Percentiles rank a stretch among this genome's conserved stretches.
phyloP scores from a whole-genome alignment of 2,329 filamentous ascomycete genomes.

The Magnaporthales sp. region DNA sequence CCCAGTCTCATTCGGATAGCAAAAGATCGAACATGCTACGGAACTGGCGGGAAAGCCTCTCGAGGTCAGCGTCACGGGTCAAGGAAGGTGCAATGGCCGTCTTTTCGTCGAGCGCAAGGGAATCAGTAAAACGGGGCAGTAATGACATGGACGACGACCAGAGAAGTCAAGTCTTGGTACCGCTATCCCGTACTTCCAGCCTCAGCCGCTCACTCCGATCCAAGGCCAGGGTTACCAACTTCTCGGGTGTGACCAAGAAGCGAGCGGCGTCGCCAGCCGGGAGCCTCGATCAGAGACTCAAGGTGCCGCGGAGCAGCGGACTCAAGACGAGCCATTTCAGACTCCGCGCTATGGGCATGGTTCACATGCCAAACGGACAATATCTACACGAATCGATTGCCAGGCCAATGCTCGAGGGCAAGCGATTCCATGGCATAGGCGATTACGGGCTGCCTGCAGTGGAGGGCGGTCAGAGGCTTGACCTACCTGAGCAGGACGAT shows the following conservation, averaged over 20 bases:
- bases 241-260: slow-evolving; percentile 10
- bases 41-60: slow-evolving; percentile 3
- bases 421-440: slow-evolving; percentile 27
- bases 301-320: background rate
- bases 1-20: background rate
- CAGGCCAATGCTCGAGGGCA: slow-evolving; percentile 31
- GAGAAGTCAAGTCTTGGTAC: slow-evolving; percentile 8
- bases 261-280: slow-evolving; percentile 3
- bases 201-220: slow-evolving; percentile 14
- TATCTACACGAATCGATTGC: slow-evolving; percentile 37
- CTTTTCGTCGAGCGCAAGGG: slow-evolving; percentile 2
- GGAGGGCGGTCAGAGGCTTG: background rate
- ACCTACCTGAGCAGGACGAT: background rate
- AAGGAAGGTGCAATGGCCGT: slow-evolving; percentile 4
- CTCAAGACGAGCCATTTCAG: slow-evolving; percentile 24
- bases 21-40: background rate
- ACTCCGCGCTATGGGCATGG: slow-evolving; percentile 36
- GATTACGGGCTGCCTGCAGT: slow-evolving; percentile 23
- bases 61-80: slow-evolving; percentile 3
- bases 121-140: background rate
- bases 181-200: slow-evolving; percentile 11
- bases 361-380: slow-evolving; percentile 16
- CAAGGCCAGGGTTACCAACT: slow-evolving; percentile 12
- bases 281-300: background rate
- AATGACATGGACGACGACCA: slow-evolving; percentile 3